Percentiles rank a stretch among this genome's conserved stretches.
phyloP scores from a whole-genome alignment of 805 yeast genomes.

The Ogataea paraovalis region DNA sequence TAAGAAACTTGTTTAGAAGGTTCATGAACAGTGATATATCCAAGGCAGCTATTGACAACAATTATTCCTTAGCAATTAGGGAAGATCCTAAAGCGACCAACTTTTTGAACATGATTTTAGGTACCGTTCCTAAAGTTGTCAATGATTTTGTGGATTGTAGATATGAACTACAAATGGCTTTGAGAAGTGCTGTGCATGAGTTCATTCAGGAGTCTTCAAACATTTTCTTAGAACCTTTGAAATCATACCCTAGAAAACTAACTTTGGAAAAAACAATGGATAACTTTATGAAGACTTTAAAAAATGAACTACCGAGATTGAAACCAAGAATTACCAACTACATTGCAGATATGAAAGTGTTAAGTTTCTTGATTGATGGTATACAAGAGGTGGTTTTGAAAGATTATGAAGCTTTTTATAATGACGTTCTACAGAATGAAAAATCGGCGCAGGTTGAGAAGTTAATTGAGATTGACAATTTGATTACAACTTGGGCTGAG shows the following conservation, averaged over 20 bases:
- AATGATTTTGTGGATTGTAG: slow-evolving; percentile 77
- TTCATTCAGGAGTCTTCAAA: slow-evolving; percentile 58
- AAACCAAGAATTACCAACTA: slow-evolving; percentile 49
- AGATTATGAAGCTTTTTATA: slow-evolving; percentile 53
- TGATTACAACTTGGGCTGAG: slow-evolving; percentile 38
- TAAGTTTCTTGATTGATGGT: slow-evolving; percentile 55
- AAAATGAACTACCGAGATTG: slow-evolving; percentile 53
- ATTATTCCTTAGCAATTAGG: slow-evolving; percentile 14
- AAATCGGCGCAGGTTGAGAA: slow-evolving; percentile 36
- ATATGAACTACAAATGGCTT: slow-evolving; percentile 65
- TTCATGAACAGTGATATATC: slow-evolving; percentile 28
- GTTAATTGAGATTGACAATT: slow-evolving; percentile 61
- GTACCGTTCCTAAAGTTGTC: slow-evolving; percentile 74
- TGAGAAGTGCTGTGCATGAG: slow-evolving; percentile 65
- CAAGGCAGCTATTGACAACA: slow-evolving; percentile 17
- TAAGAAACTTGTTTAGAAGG: slow-evolving; percentile 41
- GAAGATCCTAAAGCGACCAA: slow-evolving; percentile 6
- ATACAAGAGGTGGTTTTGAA: slow-evolving; percentile 57
- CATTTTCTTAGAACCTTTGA: slow-evolving; percentile 46
- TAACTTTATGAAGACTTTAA: slow-evolving; percentile 46
- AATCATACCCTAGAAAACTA: slow-evolving; percentile 13
- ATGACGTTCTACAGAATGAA: slow-evolving; percentile 25
- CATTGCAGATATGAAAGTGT: slow-evolving; percentile 52
- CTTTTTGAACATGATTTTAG: slow-evolving; percentile 33
- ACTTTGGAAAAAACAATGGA: slow-evolving; percentile 16